Conservation (phyloP, 2,329 filamentous ascomycete genomes). For the Balansia obtecta region DNA sequence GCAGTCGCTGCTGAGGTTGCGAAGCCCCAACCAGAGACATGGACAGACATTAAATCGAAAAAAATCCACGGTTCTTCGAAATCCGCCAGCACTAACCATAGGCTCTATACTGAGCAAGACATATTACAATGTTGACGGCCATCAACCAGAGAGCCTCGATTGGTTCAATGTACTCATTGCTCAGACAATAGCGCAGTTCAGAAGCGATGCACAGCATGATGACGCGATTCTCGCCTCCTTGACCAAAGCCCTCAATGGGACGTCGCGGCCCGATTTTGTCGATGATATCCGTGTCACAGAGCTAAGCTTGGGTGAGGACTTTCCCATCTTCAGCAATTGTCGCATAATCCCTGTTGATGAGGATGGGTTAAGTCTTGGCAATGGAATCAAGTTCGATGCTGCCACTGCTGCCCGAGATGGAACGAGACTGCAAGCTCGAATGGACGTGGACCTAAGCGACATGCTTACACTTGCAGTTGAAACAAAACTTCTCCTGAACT, state of each 20-base stretch:
- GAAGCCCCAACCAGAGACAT: conserved; percentile 29
- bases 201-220: conserved; percentile 83
- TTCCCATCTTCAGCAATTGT: conserved; percentile 97
- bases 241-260: conserved; percentile 77
- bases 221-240: conserved; percentile 80
- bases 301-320: conserved; percentile 88
- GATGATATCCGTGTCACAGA: conserved; percentile 92
- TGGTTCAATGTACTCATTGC: conserved; percentile 98
- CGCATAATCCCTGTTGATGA: conserved; percentile 85
- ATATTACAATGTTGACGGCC: conserved; percentile 90
- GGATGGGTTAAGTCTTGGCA: conserved; percentile 49
- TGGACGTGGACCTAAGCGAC: conserved; percentile 95
- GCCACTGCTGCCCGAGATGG: conserved; percentile 46
- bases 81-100: conserved; percentile 69
- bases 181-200: conserved; percentile 90
- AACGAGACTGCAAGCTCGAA: conserved; percentile 75
- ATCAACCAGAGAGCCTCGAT: conserved; percentile 91
- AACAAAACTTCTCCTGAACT: conserved; percentile 89
- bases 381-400: conserved; percentile 37
- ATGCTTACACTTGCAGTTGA: conserved; percentile 91
- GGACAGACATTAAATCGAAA: conserved; percentile 43
- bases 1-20: conserved; percentile 55
- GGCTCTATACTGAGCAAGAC: conserved; percentile 90
- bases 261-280: conserved; percentile 75
- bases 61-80: conserved; percentile 60